phyloP scores from a whole-genome alignment of 2,329 filamentous ascomycete species.

The Nannizzia gypsea region DNA sequence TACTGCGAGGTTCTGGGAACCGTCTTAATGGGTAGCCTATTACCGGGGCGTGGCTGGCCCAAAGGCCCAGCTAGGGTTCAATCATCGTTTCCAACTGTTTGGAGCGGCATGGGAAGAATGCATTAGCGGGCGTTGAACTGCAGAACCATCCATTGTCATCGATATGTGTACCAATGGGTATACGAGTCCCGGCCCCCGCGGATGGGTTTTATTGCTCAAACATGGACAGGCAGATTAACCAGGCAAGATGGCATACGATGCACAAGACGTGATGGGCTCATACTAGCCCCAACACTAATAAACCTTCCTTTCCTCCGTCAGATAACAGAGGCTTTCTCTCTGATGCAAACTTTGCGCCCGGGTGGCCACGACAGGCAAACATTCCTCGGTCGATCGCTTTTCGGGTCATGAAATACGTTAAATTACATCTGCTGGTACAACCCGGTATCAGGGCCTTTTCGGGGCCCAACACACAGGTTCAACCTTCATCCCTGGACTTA shows the following conservation, averaged over 20 bases:
- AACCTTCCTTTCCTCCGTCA: neutral
- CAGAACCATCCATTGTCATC: neutral
- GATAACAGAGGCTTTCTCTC: neutral
- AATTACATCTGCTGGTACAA: neutral
- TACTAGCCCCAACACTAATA: neutral
- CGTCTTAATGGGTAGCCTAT: neutral
- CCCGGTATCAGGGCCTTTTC: neutral
- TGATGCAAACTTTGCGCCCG: neutral
- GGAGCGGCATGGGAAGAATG: conserved; percentile 1
- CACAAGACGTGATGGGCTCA: conserved; percentile 2
- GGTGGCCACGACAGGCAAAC: neutral
- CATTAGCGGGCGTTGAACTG: conserved; percentile 1
- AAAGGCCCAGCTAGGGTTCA: neutral
- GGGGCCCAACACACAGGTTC: conserved; percentile 1
- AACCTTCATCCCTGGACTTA: conserved; percentile 5
- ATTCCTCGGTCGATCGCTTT: neutral
- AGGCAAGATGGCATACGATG: neutral
- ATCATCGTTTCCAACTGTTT: neutral
- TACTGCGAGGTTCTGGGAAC: neutral
- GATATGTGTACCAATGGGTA: neutral
- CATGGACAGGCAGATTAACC: neutral
- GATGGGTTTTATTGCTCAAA: neutral
- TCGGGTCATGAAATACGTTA: neutral
- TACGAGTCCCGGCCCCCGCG: neutral
- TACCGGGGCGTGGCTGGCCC: neutral